A percentile compares a stretch with the other conserved stretches of the same genome.
phyloP scores from a whole-genome alignment of 805 yeast species.

The Candida lessepsii region DNA sequence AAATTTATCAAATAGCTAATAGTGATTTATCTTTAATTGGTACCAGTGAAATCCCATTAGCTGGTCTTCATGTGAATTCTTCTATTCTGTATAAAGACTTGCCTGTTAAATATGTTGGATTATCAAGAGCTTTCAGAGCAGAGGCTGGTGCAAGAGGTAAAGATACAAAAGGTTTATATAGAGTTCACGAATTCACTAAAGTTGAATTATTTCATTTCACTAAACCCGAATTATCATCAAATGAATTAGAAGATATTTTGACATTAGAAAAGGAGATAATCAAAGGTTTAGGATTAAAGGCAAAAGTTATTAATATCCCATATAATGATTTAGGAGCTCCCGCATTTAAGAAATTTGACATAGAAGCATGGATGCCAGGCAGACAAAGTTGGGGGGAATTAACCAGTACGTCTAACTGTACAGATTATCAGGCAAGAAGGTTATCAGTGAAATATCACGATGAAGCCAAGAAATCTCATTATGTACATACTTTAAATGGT shows the following conservation, averaged over 20 bases:
- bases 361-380: conserved; percentile 99
- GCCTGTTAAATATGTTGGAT: conserved; percentile 69
- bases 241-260: conserved; percentile 58
- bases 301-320: conserved; percentile 86
- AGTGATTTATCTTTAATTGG: conserved; percentile 74
- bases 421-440: conserved; percentile 86
- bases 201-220: conserved; percentile 87
- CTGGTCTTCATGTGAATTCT: conserved; percentile 66
- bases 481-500: conserved; percentile 85
- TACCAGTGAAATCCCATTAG: conserved; percentile 93
- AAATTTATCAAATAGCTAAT: conserved; percentile 64
- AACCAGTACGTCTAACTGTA: conserved; percentile 87
- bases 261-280: conserved; percentile 66
- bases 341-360: conserved; percentile 86
- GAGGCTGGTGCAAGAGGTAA: conserved; percentile 97
- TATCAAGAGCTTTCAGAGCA: conserved; percentile 85
- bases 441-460: conserved; percentile 60
- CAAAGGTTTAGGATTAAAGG: conserved; percentile 66
- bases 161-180: conserved; percentile 86
- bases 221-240: conserved; percentile 42
- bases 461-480: conserved; percentile 36
- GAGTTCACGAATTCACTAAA: conserved; percentile 96
- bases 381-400: conserved; percentile 91
- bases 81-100: conserved; percentile 37
- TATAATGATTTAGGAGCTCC: conserved; percentile 91